These are phyloP conservation scores for Ceratobasidium sp. DNA, from an alignment of 1,284 basidiomycete species.

Conservation along the genomic window DNA sequence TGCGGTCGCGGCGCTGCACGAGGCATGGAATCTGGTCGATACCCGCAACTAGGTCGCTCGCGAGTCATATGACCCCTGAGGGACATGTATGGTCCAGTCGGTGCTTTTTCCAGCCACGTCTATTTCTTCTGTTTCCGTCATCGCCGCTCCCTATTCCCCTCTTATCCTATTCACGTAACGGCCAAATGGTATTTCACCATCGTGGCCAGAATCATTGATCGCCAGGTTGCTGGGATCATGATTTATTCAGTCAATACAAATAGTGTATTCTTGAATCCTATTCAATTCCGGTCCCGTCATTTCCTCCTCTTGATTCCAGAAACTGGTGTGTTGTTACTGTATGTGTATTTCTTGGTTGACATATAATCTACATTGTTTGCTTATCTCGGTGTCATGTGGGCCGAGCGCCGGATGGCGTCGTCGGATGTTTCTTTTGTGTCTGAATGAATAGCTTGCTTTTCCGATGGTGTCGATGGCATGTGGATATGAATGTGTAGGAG, in stretches of 20 bases:
- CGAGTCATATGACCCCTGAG: not conserved
- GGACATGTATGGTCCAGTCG: too few species aligned
- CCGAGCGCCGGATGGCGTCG: too few species aligned
- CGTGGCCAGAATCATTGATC: not conserved
- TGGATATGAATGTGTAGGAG: not conserved
- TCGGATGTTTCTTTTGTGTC: too few species aligned
- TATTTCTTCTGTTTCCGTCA: not conserved
- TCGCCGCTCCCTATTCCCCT: not conserved
- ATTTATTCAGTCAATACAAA: too few species aligned
- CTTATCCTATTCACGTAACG: not conserved
- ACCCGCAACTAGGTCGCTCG: not conserved
- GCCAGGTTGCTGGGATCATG: not conserved
- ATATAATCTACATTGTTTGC: not conserved
- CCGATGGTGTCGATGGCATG: not conserved
- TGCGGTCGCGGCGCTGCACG: constrained; percentile 16
- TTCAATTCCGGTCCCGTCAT: not conserved
- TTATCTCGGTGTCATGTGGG: too few species aligned
- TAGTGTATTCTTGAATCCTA: not conserved
- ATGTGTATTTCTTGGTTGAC: not conserved
- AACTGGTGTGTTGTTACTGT: not conserved
- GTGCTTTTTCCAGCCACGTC: too few species aligned
- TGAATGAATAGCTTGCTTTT: too few species aligned
- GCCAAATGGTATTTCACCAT: not conserved
- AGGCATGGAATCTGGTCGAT: constrained; percentile 14
- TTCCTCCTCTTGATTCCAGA: too few species aligned